These are phyloP conservation scores for Heritiera littoralis DNA, from an alignment of 345 rosid genomes.

Conservation along the genomic window DNA sequence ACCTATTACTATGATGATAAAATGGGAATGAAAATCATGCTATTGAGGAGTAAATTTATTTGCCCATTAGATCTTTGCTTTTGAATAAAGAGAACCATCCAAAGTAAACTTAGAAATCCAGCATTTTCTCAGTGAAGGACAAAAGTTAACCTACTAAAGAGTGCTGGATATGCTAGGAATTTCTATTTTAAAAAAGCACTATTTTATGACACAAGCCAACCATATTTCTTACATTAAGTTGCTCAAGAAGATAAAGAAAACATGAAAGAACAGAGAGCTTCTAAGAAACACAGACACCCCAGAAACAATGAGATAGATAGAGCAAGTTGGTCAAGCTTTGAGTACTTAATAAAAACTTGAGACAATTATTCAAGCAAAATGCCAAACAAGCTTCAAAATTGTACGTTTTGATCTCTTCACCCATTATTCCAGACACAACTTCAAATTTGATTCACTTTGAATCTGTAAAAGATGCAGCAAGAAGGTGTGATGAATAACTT, in stretches of 20 bases:
- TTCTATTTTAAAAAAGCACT: background rate
- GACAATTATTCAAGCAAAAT: background rate
- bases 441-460: background rate
- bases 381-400: conserved; percentile 4
- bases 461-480: conserved; percentile 1
- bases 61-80: background rate
- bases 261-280: background rate
- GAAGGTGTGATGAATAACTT: background rate
- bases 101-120: background rate
- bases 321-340: background rate
- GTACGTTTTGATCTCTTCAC: background rate
- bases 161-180: background rate
- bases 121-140: background rate
- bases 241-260: background rate
- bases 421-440: background rate
- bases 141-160: background rate
- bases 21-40: background rate
- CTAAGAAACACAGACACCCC: background rate
- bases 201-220: background rate
- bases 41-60: background rate
- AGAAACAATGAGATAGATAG: background rate
- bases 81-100: background rate
- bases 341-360: background rate
- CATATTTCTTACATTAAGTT: background rate
- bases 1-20: background rate